A percentile compares a stretch with the other conserved stretches of the same genome.
These are phyloP conservation scores for Cardamine chenopodiifolia DNA, from an alignment of 345 rosid genomes.

Conservation along the genomic window DNA sequence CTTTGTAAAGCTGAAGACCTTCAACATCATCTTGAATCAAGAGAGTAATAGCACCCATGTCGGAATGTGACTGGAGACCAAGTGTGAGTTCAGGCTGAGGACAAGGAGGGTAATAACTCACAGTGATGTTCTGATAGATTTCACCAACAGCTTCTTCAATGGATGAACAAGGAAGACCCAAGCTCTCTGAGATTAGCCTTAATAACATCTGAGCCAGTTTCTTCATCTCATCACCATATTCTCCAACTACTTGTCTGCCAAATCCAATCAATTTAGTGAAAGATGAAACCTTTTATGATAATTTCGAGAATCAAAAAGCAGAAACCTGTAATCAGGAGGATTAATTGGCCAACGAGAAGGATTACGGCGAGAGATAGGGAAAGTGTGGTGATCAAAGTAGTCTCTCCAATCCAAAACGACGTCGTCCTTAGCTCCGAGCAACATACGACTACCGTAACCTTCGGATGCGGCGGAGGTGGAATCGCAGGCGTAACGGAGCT, in stretches of 20 bases:
- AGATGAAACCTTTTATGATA: background rate
- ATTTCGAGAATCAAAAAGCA: background rate
- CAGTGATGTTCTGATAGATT: slow-evolving; percentile 82
- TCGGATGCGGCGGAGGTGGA: slow-evolving; percentile 68
- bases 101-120: slow-evolving; percentile 88
- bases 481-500: slow-evolving; percentile 74
- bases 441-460: slow-evolving; percentile 87
- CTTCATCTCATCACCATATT: slow-evolving; percentile 67
- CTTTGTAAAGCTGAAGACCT: slow-evolving; percentile 80
- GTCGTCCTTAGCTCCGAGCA: slow-evolving; percentile 44
- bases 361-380: slow-evolving; percentile 76
- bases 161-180: slow-evolving; percentile 53
- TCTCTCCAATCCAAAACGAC: slow-evolving; percentile 90
- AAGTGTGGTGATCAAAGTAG: slow-evolving; percentile 84
- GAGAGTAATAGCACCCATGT: slow-evolving; percentile 78
- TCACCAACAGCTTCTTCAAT: slow-evolving; percentile 73
- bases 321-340: slow-evolving; percentile 69
- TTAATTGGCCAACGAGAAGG: slow-evolving; percentile 72
- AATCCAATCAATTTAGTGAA: background rate
- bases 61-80: slow-evolving; percentile 91
- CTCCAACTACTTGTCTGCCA: slow-evolving; percentile 55
- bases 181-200: slow-evolving; percentile 65
- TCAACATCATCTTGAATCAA: slow-evolving; percentile 81
- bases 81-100: slow-evolving; percentile 87
- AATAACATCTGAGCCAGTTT: slow-evolving; percentile 62